Percentiles rank a stretch among this genome's conserved stretches.
Evolutionary conservation across 805 yeast species (phyloP).

Genomic region (Hyphopichia homilentoma): DNA sequence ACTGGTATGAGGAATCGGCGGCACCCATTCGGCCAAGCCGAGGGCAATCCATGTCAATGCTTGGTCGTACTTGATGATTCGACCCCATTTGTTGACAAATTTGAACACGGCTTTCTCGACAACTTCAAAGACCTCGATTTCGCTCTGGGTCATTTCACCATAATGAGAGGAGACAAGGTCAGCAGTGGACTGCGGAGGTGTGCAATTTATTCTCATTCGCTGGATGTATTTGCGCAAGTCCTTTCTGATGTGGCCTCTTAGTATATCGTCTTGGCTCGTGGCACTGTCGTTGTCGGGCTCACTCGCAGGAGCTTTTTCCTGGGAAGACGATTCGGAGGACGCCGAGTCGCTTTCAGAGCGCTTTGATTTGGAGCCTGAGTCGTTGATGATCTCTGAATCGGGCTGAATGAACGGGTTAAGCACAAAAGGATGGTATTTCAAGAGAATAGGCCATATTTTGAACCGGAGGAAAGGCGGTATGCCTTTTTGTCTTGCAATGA

Average conservation of each 20-base stretch:
- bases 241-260: conserved; percentile 39
- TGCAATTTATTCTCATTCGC: conserved; percentile 24
- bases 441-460: conserved; percentile 78
- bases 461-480: conserved; percentile 79
- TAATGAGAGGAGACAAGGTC: background rate
- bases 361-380: conserved; percentile 5
- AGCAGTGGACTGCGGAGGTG: background rate
- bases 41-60: conserved; percentile 87
- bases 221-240: conserved; percentile 63
- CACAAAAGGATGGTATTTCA: conserved; percentile 84
- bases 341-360: conserved; percentile 14
- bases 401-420: conserved; percentile 68
- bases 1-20: conserved; percentile 53
- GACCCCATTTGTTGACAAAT: conserved; percentile 78
- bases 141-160: conserved; percentile 34
- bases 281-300: conserved; percentile 1
- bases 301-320: conserved; percentile 2
- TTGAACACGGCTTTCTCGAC: conserved; percentile 58
- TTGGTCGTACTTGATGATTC: conserved; percentile 68
- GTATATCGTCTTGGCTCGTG: conserved; percentile 16
- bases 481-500: conserved; percentile 78
- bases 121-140: conserved; percentile 49
- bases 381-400: conserved; percentile 36
- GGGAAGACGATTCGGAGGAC: conserved; percentile 1
- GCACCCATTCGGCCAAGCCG: conserved; percentile 86